These are phyloP conservation scores for Apostasia shenzhenica DNA, from an alignment of 106 monocot genomes.

Conservation along the genomic window DNA sequence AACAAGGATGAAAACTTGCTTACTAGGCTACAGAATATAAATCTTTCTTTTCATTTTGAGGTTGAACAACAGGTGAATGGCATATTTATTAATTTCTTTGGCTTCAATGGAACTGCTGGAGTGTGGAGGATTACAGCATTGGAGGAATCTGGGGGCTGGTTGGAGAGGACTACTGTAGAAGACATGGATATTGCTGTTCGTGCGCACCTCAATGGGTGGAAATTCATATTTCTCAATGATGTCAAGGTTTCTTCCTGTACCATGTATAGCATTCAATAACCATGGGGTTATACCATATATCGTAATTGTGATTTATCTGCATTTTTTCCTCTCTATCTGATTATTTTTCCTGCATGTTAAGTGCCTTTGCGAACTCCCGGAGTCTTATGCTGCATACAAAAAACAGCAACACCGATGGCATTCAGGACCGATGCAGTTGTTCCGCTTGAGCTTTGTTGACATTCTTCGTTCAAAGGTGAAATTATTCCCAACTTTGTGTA, in stretches of 20 bases:
- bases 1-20: conserved; percentile 79
- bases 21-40: conserved; percentile 72
- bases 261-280: no score
- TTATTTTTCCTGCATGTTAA: conserved; percentile 10
- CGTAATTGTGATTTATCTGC: background rate
- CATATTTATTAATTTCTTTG: conserved; percentile 61
- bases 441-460: conserved; percentile 55
- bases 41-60: conserved; percentile 83
- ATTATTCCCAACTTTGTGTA: background rate
- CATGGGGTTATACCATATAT: no score
- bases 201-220: conserved; percentile 61
- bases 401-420: conserved; percentile 84
- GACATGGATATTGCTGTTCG: conserved; percentile 65
- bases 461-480: conserved; percentile 65
- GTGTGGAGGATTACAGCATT: conserved; percentile 44
- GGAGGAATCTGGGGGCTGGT: conserved; percentile 72
- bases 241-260: conserved; percentile 39
- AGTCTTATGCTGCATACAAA: conserved; percentile 73
- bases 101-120: no score
- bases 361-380: conserved; percentile 76
- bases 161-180: conserved; percentile 74
- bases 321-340: background rate
- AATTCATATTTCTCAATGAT: conserved; percentile 71
- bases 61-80: conserved; percentile 83
- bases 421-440: conserved; percentile 81